Base-by-base conservation (phyloP, 2,329 filamentous ascomycete species). In the Ilyonectria mors-panacis region DNA sequence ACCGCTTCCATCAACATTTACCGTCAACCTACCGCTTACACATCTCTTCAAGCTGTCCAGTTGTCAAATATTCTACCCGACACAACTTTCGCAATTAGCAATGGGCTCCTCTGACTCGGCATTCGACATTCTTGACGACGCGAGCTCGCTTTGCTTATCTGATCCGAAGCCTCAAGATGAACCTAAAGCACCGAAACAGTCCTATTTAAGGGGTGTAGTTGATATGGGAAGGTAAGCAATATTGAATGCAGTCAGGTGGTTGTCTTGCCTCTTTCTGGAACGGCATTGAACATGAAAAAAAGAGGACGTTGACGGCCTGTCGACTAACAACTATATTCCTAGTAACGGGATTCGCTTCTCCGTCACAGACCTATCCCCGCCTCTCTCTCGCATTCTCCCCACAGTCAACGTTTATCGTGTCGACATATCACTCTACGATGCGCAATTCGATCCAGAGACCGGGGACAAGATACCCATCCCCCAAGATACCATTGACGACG, bases 341-440 rank as follows among this genome's bases (percentile, higher is more conserved):
- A 69, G 68, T 28, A 70, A 70, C 6, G 66, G 66, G 0, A 69
- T 70, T 17, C 68, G 66, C 9, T 69, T 70, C 28, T 69, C 68
- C 13, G 66, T 69, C 8, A 69, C 63, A 8, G 68, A 70, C 33
- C 10, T 70, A 42, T 69, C 68, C 10, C 68, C 68, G 3, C 66
- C 68, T 4, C 53, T 66, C 6, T 63, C 68, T 55, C 68, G 68
- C 6, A 70, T 70, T 56, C 63, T 70, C 7, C 68, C 68, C 0
- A 70, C 68, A 10, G 3, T 67, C 10, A 58, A 70, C 30, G 68
- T 70, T 30, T 70, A 70, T 54, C 68, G 68, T 45, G 68, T 70
- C 1, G 47, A 57, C 10, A 69, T 69, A 26, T 70, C 66, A 47
- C 68, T 70, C 15, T 70, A 70, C 23, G 68, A 69, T n/a, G 68